A percentile compares a stretch with the other conserved stretches of the same genome.
phyloP scores from a whole-genome alignment of 2,329 filamentous ascomycete species.

The Monosporascus cannonballus region DNA sequence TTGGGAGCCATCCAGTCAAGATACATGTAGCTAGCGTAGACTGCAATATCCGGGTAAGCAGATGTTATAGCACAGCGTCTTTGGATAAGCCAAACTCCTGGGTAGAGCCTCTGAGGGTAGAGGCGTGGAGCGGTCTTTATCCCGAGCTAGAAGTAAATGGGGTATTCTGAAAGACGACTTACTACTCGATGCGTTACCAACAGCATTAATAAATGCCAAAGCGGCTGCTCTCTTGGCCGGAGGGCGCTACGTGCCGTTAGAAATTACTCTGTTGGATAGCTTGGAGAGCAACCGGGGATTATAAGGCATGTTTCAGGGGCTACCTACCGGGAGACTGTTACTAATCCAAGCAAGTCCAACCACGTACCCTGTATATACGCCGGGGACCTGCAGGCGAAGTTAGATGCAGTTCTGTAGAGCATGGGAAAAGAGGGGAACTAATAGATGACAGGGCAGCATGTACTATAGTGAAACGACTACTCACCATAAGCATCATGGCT shows the following conservation, averaged over 20 bases:
- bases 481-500: conserved; percentile 66
- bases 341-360: conserved; percentile 69
- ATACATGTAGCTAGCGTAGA: conserved; percentile 67
- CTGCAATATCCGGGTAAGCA: not conserved
- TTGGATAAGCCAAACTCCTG: too few relatives aligned
- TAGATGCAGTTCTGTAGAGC: not conserved
- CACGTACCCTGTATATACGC: conserved; percentile 61
- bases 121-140: too few relatives aligned
- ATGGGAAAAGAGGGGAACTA: not conserved
- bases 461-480: conserved; percentile 8
- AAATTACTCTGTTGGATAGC: not conserved
- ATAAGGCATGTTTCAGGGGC: not conserved
- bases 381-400: conserved; percentile 34
- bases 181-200: conserved; percentile 60
- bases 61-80: too few relatives aligned
- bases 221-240: conserved; percentile 66
- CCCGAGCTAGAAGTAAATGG: too few relatives aligned
- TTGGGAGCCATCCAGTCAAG: conserved; percentile 38
- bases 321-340: conserved; percentile 55
- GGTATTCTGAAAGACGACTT: not conserved
- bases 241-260: conserved; percentile 39
- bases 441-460: not conserved
- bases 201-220: conserved; percentile 69
- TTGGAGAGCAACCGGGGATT: too few relatives aligned
- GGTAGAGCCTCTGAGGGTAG: too few relatives aligned